Conservation (phyloP, 176 grass and related monocot genomes). For the Carex pumila region DNA sequence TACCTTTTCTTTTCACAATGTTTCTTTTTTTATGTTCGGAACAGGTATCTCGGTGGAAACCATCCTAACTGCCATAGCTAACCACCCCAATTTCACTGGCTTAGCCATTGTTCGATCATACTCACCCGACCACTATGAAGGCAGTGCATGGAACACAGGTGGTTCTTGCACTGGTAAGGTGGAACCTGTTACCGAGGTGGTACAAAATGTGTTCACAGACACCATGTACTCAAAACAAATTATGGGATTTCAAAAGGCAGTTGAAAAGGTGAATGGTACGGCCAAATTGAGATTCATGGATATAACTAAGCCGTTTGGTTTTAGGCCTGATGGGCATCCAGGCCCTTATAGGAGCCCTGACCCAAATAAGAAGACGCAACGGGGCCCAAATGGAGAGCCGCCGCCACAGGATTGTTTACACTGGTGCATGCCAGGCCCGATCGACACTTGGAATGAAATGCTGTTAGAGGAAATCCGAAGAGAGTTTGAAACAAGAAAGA, state of each 20-base stretch:
- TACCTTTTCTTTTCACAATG: not conserved
- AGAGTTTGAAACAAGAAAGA: constrained; percentile 40
- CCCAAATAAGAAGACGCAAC: constrained; percentile 84
- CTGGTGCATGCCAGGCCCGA: constrained; percentile 96
- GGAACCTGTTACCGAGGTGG: constrained; percentile 40
- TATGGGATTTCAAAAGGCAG: constrained; percentile 45
- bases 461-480: constrained; percentile 69
- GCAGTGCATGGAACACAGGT: constrained; percentile 85
- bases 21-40: not conserved
- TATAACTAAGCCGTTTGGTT: constrained; percentile 66
- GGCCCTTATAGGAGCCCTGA: constrained; percentile 78
- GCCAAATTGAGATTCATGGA: constrained; percentile 82
- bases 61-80: constrained; percentile 51
- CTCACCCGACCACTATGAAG: constrained; percentile 92
- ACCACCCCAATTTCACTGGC: constrained; percentile 73
- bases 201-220: constrained; percentile 69
- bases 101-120: constrained; percentile 68
- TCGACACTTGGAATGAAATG: constrained; percentile 93
- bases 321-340: constrained; percentile 80
- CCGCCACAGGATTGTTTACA: constrained; percentile 92
- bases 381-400: constrained; percentile 76
- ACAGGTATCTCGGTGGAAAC: constrained; percentile 65
- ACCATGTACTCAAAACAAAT: constrained; percentile 69
- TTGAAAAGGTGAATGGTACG: constrained; percentile 38
- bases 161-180: constrained; percentile 83